phyloP scores from a whole-genome alignment of 805 yeast genomes.

The Suhomyces kilbournensis region DNA sequence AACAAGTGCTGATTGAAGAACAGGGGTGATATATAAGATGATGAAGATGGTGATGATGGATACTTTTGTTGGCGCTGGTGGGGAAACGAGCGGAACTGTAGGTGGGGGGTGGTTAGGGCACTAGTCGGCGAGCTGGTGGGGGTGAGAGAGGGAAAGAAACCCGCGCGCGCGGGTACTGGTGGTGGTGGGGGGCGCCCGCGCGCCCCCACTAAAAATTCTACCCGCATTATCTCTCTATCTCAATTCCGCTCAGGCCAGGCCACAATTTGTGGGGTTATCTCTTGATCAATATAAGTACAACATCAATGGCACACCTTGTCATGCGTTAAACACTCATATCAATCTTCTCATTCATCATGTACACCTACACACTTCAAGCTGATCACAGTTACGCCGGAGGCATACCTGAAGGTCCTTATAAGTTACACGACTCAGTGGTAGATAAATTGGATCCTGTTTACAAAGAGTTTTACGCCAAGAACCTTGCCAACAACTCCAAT shows the following conservation, averaged over 20 bases:
- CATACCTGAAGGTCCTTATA: constrained; percentile 27
- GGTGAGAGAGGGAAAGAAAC: too few species aligned
- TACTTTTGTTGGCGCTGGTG: neutral
- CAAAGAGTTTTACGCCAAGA: constrained; percentile 30
- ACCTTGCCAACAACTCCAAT: constrained; percentile 22
- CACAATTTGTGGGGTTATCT: neutral
- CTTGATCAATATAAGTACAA: neutral
- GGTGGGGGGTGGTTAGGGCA: too few species aligned
- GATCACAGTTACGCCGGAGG: constrained; percentile 26
- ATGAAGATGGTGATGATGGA: too few species aligned
- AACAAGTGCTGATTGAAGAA: neutral
- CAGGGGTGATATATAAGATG: neutral
- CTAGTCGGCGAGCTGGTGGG: too few species aligned
- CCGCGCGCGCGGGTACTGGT: too few species aligned
- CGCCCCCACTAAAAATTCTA: too few species aligned
- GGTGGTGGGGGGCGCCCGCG: too few species aligned
- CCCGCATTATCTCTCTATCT: neutral
- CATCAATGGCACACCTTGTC: neutral
- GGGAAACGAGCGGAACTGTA: too few species aligned
- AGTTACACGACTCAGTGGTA: constrained; percentile 25
- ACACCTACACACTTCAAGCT: constrained; percentile 11
- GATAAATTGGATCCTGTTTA: constrained; percentile 36
- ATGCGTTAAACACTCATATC: neutral
- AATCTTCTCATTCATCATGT: neutral
- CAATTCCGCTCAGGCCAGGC: neutral